Conservation (phyloP, 176 grass and related monocot genomes). For the Avena insularis region DNA sequence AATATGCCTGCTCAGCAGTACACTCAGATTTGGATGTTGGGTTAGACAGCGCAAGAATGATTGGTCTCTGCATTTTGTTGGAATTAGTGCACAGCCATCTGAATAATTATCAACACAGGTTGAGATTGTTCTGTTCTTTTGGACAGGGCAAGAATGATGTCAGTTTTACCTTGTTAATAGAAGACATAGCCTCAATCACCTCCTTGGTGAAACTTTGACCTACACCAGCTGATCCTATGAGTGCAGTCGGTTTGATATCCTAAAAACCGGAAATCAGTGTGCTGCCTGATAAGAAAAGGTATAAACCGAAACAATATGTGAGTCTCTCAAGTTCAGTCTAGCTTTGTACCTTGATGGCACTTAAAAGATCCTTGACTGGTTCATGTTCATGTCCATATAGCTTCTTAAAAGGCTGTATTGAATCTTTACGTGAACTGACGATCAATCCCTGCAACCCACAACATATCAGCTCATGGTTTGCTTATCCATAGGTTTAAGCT, state of each 20-base stretch:
- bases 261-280: constrained; percentile 30
- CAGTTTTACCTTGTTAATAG: constrained; percentile 76
- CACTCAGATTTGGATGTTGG: constrained; percentile 88
- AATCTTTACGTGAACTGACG: constrained; percentile 73
- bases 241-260: constrained; percentile 71
- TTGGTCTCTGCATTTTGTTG: constrained; percentile 68
- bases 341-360: constrained; percentile 71
- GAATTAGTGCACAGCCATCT: constrained; percentile 3
- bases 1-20: constrained; percentile 91
- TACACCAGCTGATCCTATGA: constrained; percentile 85
- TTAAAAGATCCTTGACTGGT: constrained; percentile 69
- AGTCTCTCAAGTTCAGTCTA: neutral
- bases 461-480: neutral
- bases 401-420: constrained; percentile 86
- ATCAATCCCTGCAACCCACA: constrained; percentile 73
- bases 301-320: neutral
- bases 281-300: neutral
- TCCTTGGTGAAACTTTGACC: constrained; percentile 92
- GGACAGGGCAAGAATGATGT: neutral
- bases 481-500: neutral
- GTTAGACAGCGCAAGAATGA: constrained; percentile 87
- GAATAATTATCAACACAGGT: neutral
- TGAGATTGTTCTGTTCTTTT: neutral
- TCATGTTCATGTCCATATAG: constrained; percentile 89
- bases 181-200: constrained; percentile 74